A percentile compares a stretch with the other conserved stretches of the same genome.
phyloP scores from a whole-genome alignment of 2,329 filamentous ascomycete genomes.

The Fusarium sterilihyphosum region DNA sequence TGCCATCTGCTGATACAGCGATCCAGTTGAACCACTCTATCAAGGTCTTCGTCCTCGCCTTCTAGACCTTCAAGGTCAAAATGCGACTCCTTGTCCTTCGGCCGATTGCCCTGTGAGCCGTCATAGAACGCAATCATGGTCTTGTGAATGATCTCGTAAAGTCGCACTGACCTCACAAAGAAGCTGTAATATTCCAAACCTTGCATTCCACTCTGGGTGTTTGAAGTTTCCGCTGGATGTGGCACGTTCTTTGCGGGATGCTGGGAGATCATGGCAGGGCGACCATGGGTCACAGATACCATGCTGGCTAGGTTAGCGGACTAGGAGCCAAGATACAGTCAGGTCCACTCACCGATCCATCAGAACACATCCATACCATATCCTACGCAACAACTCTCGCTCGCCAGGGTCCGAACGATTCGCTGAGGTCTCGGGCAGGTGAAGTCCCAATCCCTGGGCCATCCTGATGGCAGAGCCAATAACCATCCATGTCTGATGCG shows the following conservation, averaged over 20 bases:
- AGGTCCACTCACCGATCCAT: conserved; percentile 49
- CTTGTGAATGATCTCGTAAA: conserved; percentile 52
- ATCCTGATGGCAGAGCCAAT: conserved; percentile 57
- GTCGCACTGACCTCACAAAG: conserved; percentile 48
- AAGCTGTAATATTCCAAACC: conserved; percentile 40
- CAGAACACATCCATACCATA: conserved; percentile 52
- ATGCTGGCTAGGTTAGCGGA: conserved; percentile 38
- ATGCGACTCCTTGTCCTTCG: not conserved
- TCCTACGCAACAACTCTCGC: conserved; percentile 42
- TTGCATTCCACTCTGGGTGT: not conserved
- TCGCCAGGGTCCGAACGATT: conserved; percentile 34
- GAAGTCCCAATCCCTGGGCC: conserved; percentile 58
- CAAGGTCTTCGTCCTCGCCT: conserved; percentile 42
- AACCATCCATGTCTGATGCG: conserved; percentile 61
- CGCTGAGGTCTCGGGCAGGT: conserved; percentile 52
- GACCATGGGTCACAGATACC: conserved; percentile 50
- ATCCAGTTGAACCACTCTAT: conserved; percentile 47
- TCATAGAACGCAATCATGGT: conserved; percentile 46
- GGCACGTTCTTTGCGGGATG: conserved; percentile 43
- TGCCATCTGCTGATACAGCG: conserved; percentile 47
- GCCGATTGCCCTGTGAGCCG: not conserved
- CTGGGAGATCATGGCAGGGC: conserved; percentile 49
- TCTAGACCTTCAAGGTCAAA: conserved; percentile 1
- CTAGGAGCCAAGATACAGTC: fast-evolving
- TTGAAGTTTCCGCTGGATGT: conserved; percentile 27